Evolutionary conservation across 148 eudicot species (phyloP), one percentile per base, ranked within the genome.

Genomic region (Spergularia bocconei): DNA sequence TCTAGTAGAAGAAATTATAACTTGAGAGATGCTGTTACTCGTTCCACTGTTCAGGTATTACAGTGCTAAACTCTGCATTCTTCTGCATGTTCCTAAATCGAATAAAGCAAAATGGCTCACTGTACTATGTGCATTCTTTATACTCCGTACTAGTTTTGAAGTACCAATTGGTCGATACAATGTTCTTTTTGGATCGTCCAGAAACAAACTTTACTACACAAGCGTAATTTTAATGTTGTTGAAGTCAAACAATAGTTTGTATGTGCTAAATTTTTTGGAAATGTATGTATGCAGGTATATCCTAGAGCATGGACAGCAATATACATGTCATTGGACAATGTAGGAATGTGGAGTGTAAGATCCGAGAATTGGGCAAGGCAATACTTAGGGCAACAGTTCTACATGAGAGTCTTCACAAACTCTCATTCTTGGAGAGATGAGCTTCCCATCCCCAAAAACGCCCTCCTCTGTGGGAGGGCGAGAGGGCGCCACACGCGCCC

Each of bases 261-360:
- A 29, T 2, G 60, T 36, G 10, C 25, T 71, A 57, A 19, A 29
- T 47, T 59, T 61, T 61, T 47, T 20, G 14, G 47, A 57, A 60
- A 69, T 29, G 79, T 17, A 11, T 75, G n/a, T 21, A 44, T 82
- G 63, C 84, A 93, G 94, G 97, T 93, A 50, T 91, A 91, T 81
- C 97, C 98, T 16, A 89, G 53, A 80, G 81, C 94, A 70, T 93
- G 97, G 98, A 93, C 98, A 5, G 97, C 98, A 21, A 87, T 91
- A 56, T 93, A 89, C 80, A 63, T 90, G 57, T 86, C 95, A 2
- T 73, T 90, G 63, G 98, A 91, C 89, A 93, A 93, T 51, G 95
- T 89, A 16, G 97, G 98, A 67, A 88, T 93, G 91, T 93, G 97
- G 97, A 93, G 88, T 90, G 82, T 93, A 84, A 87, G 98, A 69